A percentile compares a stretch with the other conserved stretches of the same genome.
phyloP scores from a whole-genome alignment of 108 stramenopile genomes.

The Chaetoceros tenuissimus region DNA sequence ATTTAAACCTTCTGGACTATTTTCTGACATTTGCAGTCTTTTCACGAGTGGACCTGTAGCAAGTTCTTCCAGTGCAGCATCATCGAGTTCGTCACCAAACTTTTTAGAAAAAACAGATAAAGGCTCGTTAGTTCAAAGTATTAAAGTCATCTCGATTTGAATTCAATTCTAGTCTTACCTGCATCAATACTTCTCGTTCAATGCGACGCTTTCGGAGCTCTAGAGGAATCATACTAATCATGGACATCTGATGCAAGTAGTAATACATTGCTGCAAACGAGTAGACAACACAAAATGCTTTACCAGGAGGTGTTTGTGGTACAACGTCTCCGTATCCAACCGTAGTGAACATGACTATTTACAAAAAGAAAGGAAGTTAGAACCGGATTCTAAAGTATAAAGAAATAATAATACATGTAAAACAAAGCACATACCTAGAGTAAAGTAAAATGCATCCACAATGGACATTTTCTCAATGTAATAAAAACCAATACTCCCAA shows the following conservation, averaged over 20 bases:
- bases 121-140: neutral
- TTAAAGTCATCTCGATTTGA: too few species aligned
- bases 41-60: conserved; percentile 78
- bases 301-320: conserved; percentile 60
- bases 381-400: too few species aligned
- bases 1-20: conserved; percentile 58
- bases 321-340: conserved; percentile 83
- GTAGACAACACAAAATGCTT: conserved; percentile 62
- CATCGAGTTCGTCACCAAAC: conserved; percentile 77
- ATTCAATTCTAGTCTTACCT: conserved; percentile 10
- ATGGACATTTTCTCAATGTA: conserved; percentile 62
- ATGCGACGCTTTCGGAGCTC: conserved; percentile 74
- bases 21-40: conserved; percentile 56
- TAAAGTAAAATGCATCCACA: conserved; percentile 44
- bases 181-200: conserved; percentile 65
- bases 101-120: conserved; percentile 5
- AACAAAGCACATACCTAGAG: neutral
- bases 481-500: conserved; percentile 76
- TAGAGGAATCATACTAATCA: conserved; percentile 85
- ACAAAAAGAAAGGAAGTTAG: too few species aligned
- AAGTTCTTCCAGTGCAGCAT: conserved; percentile 73
- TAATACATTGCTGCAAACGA: conserved; percentile 73
- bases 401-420: neutral
- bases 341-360: conserved; percentile 1
- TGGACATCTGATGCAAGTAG: conserved; percentile 80